Evolutionary conservation across 2,329 filamentous ascomycete species (phyloP).

Genomic region (Botrytis pseudocinerea): DNA sequence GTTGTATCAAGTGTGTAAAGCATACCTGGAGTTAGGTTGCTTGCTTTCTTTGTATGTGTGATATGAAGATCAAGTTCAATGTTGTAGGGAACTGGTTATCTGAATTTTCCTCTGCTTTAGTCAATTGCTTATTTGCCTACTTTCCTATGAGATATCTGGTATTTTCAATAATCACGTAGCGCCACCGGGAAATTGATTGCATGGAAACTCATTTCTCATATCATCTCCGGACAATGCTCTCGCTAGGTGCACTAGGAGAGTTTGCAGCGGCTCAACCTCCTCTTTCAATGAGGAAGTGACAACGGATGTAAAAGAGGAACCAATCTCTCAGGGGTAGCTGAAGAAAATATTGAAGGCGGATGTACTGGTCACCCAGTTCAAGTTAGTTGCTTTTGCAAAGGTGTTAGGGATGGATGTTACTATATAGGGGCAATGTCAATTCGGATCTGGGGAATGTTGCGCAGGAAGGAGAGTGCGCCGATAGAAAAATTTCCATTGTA

Average conservation of each 20-base stretch:
- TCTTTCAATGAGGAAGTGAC: conserved; percentile 46
- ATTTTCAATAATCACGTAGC: conserved; percentile 56
- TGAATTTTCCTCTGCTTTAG: conserved; percentile 33
- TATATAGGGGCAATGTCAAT: conserved; percentile 47
- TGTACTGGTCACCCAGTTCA: conserved; percentile 66
- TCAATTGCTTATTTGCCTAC: conserved; percentile 70
- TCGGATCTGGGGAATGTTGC: conserved; percentile 44
- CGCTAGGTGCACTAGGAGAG: not conserved
- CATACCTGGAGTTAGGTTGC: not conserved
- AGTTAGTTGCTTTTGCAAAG: conserved; percentile 66
- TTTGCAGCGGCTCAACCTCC: not conserved
- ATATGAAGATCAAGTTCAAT: not conserved
- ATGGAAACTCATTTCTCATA: conserved; percentile 62
- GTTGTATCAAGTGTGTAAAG: not conserved
- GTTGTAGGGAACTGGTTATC: not conserved
- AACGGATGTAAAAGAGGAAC: conserved; percentile 54
- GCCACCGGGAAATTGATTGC: conserved; percentile 58
- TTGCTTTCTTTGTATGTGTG: not conserved
- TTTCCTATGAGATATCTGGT: conserved; percentile 67
- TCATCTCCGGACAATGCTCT: conserved; percentile 39
- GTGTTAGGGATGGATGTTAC: conserved; percentile 62
- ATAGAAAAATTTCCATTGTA: not conserved
- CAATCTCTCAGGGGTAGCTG: conserved; percentile 56
- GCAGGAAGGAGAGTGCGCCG: no score
- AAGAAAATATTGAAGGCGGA: conserved; percentile 59